These are phyloP conservation scores for Grifola frondosa DNA, from an alignment of 1,284 basidiomycete species.

Conservation along the genomic window DNA sequence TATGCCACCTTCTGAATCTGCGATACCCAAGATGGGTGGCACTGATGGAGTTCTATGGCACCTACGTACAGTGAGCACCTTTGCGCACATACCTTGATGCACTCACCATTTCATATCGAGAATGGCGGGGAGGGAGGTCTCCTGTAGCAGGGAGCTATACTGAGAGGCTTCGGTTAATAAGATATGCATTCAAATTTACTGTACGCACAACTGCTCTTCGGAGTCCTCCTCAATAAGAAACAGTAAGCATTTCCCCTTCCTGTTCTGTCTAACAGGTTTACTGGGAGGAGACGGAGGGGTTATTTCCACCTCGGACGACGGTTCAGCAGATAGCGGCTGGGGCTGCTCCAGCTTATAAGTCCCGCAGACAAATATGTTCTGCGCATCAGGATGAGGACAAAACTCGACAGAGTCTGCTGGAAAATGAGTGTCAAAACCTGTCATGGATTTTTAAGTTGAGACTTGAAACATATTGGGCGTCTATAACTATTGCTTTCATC, in stretches of 20 bases:
- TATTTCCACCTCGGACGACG: no score
- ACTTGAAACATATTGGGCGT: no score
- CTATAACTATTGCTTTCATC: no score
- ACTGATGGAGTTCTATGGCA: conserved; percentile 48
- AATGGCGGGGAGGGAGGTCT: conserved; percentile 77
- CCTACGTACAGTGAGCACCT: conserved; percentile 37
- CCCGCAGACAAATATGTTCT: conserved; percentile 79
- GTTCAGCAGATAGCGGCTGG: no score
- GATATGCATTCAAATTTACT: not conserved
- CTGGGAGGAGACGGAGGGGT: conserved; percentile 8
- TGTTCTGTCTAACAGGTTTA: conserved; percentile 33
- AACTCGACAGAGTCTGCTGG: conserved; percentile 93
- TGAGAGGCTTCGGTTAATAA: conserved; percentile 2
- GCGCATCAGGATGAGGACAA: conserved; percentile 64
- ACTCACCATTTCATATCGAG: conserved; percentile 91
- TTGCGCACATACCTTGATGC: not conserved
- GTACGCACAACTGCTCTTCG: conserved; percentile 20
- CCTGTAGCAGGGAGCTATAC: conserved; percentile 62
- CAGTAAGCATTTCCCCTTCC: conserved; percentile 70
- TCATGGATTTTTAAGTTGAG: conserved; percentile 8
- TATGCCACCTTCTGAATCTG: conserved; percentile 82
- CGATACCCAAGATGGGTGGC: conserved; percentile 62
- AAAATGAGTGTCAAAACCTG: conserved; percentile 65
- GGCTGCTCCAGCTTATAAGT: conserved; percentile 78
- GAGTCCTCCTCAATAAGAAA: conserved; percentile 50